These are phyloP conservation scores for Colletotrichum simmondsii DNA, from an alignment of 2,329 filamentous ascomycete species.

Conservation along the genomic window DNA sequence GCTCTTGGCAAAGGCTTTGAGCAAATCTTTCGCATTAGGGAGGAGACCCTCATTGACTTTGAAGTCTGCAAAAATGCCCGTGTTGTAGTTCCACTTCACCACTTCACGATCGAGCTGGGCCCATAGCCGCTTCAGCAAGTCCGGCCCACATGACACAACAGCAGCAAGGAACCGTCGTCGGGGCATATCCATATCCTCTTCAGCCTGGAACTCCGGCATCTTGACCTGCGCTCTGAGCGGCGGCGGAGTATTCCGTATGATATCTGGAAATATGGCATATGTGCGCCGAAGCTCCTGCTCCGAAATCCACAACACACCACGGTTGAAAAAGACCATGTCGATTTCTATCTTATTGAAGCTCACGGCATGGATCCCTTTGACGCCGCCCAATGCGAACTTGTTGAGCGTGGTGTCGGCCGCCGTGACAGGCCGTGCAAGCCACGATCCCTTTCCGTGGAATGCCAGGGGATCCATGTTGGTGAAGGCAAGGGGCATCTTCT, in stretches of 20 bases:
- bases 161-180: slow-evolving; percentile 7
- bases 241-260: slow-evolving; percentile 5
- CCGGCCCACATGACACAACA: not conserved
- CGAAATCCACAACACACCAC: not conserved
- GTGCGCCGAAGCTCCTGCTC: not conserved
- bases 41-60: not conserved
- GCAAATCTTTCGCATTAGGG: not conserved
- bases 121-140: slow-evolving; percentile 1
- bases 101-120: slow-evolving; percentile 3
- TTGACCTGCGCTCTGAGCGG: not conserved
- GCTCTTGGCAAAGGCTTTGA: not conserved
- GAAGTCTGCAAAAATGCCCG: slow-evolving; percentile 10
- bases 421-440: not conserved
- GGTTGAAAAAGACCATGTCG: slow-evolving; percentile 1
- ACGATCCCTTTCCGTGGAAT: not conserved
- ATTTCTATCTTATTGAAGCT: not conserved
- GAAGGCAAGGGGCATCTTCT: not conserved
- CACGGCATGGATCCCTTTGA: not conserved
- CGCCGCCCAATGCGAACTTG: not conserved
- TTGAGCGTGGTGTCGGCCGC: slow-evolving; percentile 4
- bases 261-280: not conserved
- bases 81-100: slow-evolving; percentile 9
- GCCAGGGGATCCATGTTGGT: not conserved
- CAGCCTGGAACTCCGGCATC: not conserved
- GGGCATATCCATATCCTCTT: not conserved